Percentiles rank a stretch among this genome's conserved stretches.
Evolutionary conservation across 2,329 filamentous ascomycete genomes (phyloP).

Genomic region (Drechslerella dactyloides): DNA sequence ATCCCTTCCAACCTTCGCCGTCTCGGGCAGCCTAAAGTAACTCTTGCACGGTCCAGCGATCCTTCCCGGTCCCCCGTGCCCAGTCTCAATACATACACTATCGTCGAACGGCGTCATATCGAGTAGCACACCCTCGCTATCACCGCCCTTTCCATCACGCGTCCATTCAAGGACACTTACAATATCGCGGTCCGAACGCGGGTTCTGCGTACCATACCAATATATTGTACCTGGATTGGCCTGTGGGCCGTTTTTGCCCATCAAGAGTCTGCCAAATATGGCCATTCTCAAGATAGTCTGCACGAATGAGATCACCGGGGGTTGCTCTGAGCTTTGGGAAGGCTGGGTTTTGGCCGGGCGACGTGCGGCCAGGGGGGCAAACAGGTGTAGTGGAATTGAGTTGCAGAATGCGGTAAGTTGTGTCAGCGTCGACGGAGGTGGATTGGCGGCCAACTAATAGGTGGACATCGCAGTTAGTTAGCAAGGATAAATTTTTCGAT

Average conservation of each 20-base stretch:
- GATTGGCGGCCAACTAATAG: slow-evolving; percentile 46
- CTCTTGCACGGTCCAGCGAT: slow-evolving; percentile 75
- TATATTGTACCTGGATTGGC: slow-evolving; percentile 52
- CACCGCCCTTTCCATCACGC: slow-evolving; percentile 76
- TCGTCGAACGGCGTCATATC: slow-evolving; percentile 81
- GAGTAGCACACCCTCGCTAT: slow-evolving; percentile 76
- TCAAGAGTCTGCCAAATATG: slow-evolving; percentile 52
- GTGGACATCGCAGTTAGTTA: not conserved
- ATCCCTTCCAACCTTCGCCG: slow-evolving; percentile 67
- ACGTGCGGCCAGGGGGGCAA: slow-evolving; percentile 27
- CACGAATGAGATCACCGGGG: slow-evolving; percentile 52
- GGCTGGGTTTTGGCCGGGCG: slow-evolving; percentile 20
- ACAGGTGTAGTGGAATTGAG: slow-evolving; percentile 39
- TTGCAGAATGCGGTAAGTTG: slow-evolving; percentile 47
- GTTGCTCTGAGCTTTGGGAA: slow-evolving; percentile 52
- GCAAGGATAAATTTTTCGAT: no score
- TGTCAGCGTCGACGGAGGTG: slow-evolving; percentile 34
- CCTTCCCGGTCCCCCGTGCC: slow-evolving; percentile 64
- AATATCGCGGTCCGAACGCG: slow-evolving; percentile 50
- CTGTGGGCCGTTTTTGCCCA: slow-evolving; percentile 23
- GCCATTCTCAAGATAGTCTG: slow-evolving; percentile 54
- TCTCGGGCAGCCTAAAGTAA: slow-evolving; percentile 74
- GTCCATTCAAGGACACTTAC: slow-evolving; percentile 68
- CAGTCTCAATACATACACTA: slow-evolving; percentile 78
- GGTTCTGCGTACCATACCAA: slow-evolving; percentile 53